These are phyloP conservation scores for Beauveria varroae DNA, from an alignment of 2,329 filamentous ascomycete species.

Conservation along the genomic window DNA sequence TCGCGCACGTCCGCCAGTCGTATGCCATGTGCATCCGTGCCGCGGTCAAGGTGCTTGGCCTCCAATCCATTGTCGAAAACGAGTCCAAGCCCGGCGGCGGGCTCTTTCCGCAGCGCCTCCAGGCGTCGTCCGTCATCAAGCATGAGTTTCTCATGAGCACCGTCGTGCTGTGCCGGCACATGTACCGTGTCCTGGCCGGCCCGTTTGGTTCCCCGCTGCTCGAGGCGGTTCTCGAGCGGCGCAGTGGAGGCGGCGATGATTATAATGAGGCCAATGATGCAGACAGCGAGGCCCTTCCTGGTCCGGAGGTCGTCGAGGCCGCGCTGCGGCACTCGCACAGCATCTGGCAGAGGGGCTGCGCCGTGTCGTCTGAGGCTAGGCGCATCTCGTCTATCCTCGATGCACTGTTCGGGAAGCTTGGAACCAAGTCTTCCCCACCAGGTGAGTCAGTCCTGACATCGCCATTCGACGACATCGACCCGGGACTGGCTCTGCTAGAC, in stretches of 20 bases:
- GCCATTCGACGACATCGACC: neutral
- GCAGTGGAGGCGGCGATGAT: neutral
- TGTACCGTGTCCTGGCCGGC: conserved; percentile 4
- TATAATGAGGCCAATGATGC: neutral
- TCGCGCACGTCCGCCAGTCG: neutral
- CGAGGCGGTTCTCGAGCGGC: neutral
- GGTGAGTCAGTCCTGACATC: neutral
- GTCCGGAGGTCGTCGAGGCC: neutral
- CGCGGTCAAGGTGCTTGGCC: neutral
- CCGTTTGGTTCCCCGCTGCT: conserved; percentile 5
- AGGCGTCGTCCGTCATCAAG: conserved; percentile 7
- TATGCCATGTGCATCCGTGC: conserved; percentile 1
- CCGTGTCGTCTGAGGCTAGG: neutral
- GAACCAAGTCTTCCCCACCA: neutral
- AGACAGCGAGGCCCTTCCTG: neutral
- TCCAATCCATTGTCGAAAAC: conserved; percentile 2
- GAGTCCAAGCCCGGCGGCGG: conserved; percentile 5
- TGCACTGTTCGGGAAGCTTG: neutral
- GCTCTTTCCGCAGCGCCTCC: conserved; percentile 7
- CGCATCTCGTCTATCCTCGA: conserved; percentile 5
- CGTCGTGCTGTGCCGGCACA: conserved; percentile 8
- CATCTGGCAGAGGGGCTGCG: neutral
- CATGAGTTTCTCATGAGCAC: conserved; percentile 11
- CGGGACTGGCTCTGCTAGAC: conserved; percentile 1
- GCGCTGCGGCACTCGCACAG: conserved; percentile 4